Evolutionary conservation across 2,329 filamentous ascomycete genomes (phyloP).

Genomic region (Fusarium sp.): DNA sequence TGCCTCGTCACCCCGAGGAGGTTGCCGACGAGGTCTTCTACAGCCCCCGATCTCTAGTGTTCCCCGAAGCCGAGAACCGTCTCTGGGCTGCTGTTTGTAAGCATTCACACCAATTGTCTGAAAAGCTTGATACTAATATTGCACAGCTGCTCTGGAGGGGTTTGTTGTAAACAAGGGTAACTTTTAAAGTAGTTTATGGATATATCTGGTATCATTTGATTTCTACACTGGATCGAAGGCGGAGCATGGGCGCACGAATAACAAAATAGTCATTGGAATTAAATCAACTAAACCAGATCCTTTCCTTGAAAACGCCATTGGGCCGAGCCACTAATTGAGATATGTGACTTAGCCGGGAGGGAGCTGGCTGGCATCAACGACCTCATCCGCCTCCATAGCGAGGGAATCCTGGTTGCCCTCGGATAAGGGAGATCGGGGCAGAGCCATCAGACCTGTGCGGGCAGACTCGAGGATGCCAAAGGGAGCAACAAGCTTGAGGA

Average conservation of each 20-base stretch:
- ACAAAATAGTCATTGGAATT: slow-evolving; percentile 50
- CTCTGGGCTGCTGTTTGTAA: slow-evolving; percentile 88
- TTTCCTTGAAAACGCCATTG: slow-evolving; percentile 50
- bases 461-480: slow-evolving; percentile 98
- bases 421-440: slow-evolving; percentile 91
- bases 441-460: slow-evolving; percentile 94
- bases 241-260: slow-evolving; percentile 48
- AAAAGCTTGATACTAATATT: slow-evolving; percentile 34
- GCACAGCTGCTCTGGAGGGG: slow-evolving; percentile 79
- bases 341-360: slow-evolving; percentile 80
- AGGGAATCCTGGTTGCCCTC: slow-evolving; percentile 78
- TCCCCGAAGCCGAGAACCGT: slow-evolving; percentile 94
- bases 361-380: slow-evolving; percentile 94
- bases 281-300: slow-evolving; percentile 49
- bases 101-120: slow-evolving; percentile 51
- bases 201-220: slow-evolving; percentile 31
- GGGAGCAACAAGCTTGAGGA: slow-evolving; percentile 93
- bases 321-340: slow-evolving; percentile 33
- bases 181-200: slow-evolving; percentile 60
- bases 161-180: slow-evolving; percentile 97
- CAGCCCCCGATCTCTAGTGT: slow-evolving; percentile 86
- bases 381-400: slow-evolving; percentile 90
- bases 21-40: slow-evolving; percentile 97
- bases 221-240: slow-evolving; percentile 25
- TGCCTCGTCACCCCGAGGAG: slow-evolving; percentile 93